A percentile compares a stretch with the other conserved stretches of the same genome.
These are phyloP conservation scores for Passiflora organensis DNA, from an alignment of 345 rosid species.

Conservation along the genomic window DNA sequence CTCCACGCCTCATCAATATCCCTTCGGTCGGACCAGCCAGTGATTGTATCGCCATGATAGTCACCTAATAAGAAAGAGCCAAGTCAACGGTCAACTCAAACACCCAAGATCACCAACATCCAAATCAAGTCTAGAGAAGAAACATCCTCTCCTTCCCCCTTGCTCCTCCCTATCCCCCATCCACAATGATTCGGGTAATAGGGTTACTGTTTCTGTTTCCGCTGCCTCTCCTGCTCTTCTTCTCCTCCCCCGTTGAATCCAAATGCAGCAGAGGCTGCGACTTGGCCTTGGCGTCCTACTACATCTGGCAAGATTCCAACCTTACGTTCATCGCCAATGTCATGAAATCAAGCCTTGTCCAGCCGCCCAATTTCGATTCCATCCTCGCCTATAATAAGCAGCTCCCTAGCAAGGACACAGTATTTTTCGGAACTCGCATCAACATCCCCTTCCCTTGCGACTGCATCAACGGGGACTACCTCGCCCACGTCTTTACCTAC, in stretches of 20 bases:
- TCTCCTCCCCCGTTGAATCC: slow-evolving; percentile 8
- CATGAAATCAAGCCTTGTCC: slow-evolving; percentile 21
- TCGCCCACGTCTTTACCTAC: slow-evolving; percentile 47
- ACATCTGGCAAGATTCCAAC: slow-evolving; percentile 28
- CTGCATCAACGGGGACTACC: slow-evolving; percentile 45
- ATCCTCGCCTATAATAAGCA: slow-evolving; percentile 33
- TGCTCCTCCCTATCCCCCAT: not conserved
- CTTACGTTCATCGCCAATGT: slow-evolving; percentile 41
- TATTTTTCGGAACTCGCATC: slow-evolving; percentile 28
- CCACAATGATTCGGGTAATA: too few species aligned
- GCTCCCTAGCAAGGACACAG: slow-evolving; percentile 35
- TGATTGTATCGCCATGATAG: too few species aligned
- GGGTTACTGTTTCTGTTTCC: not conserved
- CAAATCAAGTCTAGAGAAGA: too few species aligned
- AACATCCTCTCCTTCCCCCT: not conserved
- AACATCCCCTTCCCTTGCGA: slow-evolving; percentile 66
- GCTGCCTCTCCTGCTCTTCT: not conserved
- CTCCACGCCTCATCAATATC: too few species aligned
- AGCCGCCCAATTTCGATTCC: slow-evolving; percentile 5
- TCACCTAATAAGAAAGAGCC: too few species aligned
- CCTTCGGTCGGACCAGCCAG: too few species aligned
- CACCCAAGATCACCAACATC: not conserved
- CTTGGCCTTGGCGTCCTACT: slow-evolving; percentile 61
- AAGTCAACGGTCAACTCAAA: slow-evolving; percentile 9
- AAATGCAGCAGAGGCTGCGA: slow-evolving; percentile 26